phyloP scores from a whole-genome alignment of 1,284 basidiomycete genomes.

The Trametes hirsuta region DNA sequence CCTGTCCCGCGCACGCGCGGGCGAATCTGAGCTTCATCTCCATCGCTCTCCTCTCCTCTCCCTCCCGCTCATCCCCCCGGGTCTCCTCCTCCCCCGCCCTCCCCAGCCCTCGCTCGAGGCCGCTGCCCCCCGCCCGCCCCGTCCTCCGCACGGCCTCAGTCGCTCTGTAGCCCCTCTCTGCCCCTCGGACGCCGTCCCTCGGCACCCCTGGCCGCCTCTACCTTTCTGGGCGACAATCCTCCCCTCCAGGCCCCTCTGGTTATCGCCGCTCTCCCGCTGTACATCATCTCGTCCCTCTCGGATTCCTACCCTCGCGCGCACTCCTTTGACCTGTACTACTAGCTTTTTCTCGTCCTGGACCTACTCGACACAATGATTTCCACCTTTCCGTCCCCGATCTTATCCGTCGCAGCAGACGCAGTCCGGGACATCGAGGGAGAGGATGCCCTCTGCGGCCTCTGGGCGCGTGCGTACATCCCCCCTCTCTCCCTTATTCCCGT shows the following conservation, averaged over 20 bases:
- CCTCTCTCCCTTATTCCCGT: conserved; percentile 7
- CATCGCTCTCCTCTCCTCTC: neutral
- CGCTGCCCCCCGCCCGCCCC: neutral
- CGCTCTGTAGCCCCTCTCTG: neutral
- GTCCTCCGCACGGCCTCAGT: neutral
- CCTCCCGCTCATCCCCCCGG: neutral
- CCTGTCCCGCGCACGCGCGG: neutral
- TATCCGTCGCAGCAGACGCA: conserved; percentile 64
- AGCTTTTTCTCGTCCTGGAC: conserved; percentile 15
- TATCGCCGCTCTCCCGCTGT: conserved; percentile 9
- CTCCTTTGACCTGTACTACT: conserved; percentile 22
- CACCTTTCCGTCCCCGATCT: conserved; percentile 60
- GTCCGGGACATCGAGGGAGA: conserved; percentile 67
- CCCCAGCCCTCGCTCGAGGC: neutral
- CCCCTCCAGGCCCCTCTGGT: neutral
- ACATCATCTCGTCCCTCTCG: conserved; percentile 6
- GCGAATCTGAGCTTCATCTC: conserved; percentile 13
- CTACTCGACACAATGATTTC: conserved; percentile 45
- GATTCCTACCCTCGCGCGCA: conserved; percentile 14
- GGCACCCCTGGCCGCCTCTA: conserved; percentile 5
- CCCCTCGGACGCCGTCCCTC: neutral
- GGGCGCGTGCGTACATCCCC: conserved; percentile 53
- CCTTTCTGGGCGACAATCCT: conserved; percentile 3
- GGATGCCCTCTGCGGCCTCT: conserved; percentile 64
- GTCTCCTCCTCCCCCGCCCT: neutral